These are phyloP conservation scores for Gossypium ekmanianum DNA, from an alignment of 345 rosid genomes.

Conservation along the genomic window DNA sequence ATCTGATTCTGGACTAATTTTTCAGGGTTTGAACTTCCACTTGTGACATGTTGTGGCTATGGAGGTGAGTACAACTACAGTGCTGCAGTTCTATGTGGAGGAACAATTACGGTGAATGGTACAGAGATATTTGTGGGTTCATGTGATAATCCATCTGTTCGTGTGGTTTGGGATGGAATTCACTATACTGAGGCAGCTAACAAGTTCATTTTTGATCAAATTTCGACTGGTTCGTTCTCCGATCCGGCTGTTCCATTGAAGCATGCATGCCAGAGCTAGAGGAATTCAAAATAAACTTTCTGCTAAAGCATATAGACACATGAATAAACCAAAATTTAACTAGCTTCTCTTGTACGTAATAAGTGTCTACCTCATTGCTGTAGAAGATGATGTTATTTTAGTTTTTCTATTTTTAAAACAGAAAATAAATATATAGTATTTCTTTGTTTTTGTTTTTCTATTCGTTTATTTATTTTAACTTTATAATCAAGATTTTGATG, in stretches of 20 bases:
- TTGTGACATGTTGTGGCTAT: conserved; percentile 35
- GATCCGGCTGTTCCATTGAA: conserved; percentile 27
- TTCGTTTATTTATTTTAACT: too few species aligned
- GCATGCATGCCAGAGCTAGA: conserved; percentile 24
- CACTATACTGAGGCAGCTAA: conserved; percentile 42
- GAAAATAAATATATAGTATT: too few species aligned
- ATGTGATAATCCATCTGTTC: conserved; percentile 27
- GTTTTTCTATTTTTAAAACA: too few species aligned
- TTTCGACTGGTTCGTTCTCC: conserved; percentile 30
- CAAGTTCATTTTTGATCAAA: conserved; percentile 29
- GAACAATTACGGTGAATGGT: conserved; percentile 20
- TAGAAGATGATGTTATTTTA: neutral
- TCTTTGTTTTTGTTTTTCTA: too few species aligned
- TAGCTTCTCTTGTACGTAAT: neutral
- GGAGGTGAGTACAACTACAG: conserved; percentile 32
- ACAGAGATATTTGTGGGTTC: conserved; percentile 19
- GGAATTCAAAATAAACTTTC: neutral
- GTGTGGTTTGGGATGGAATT: conserved; percentile 32
- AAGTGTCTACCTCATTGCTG: neutral
- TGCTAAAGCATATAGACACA: neutral
- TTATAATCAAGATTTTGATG: too few species aligned
- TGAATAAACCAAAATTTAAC: neutral
- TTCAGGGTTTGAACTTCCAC: conserved; percentile 31
- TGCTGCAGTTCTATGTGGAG: conserved; percentile 17
- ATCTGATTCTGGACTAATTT: neutral